Evolutionary conservation across 2,329 filamentous ascomycete genomes (phyloP).

Genomic region (Penicillium brasilianum): DNA sequence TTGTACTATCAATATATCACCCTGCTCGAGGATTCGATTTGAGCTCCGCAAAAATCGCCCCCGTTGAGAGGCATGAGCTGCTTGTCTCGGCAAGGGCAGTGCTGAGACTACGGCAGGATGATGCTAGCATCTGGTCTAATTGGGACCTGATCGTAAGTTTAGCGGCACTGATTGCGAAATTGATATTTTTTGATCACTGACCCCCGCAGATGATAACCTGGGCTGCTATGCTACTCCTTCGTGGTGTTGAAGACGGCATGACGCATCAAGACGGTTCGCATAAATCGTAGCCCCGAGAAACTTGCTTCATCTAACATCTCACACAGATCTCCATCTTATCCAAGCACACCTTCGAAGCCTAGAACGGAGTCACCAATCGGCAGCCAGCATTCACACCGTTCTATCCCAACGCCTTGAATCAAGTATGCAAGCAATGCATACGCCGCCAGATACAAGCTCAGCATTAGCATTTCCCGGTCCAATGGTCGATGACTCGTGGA

Average conservation of each 20-base stretch:
- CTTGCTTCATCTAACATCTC: not conserved
- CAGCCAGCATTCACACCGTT: slow-evolving; percentile 34
- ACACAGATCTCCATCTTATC: slow-evolving; percentile 32
- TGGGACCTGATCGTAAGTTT: slow-evolving; percentile 38
- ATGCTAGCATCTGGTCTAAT: slow-evolving; percentile 40
- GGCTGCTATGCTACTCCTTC: slow-evolving; percentile 35
- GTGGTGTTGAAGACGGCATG: slow-evolving; percentile 37
- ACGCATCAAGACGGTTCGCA: slow-evolving; percentile 35
- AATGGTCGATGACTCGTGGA: slow-evolving; percentile 35
- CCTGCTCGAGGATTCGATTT: slow-evolving; percentile 38
- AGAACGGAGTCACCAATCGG: slow-evolving; percentile 27
- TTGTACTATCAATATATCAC: slow-evolving; percentile 39
- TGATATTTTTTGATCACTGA: not conserved
- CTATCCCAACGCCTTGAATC: slow-evolving; percentile 34
- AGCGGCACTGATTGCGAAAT: too few relatives aligned
- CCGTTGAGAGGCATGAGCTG: slow-evolving; percentile 35
- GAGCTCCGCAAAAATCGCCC: slow-evolving; percentile 33
- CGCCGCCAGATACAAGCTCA: slow-evolving; percentile 32
- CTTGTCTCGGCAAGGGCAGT: slow-evolving; percentile 39
- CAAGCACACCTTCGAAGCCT: slow-evolving; percentile 34
- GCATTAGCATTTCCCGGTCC: slow-evolving; percentile 27
- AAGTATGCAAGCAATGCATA: slow-evolving; percentile 37
- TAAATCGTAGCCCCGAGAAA: not conserved
- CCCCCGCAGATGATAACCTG: slow-evolving; percentile 36
- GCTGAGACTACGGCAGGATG: slow-evolving; percentile 34